phyloP scores from a whole-genome alignment of 2,329 filamentous ascomycete species.

The Xylariaceae sp. region DNA sequence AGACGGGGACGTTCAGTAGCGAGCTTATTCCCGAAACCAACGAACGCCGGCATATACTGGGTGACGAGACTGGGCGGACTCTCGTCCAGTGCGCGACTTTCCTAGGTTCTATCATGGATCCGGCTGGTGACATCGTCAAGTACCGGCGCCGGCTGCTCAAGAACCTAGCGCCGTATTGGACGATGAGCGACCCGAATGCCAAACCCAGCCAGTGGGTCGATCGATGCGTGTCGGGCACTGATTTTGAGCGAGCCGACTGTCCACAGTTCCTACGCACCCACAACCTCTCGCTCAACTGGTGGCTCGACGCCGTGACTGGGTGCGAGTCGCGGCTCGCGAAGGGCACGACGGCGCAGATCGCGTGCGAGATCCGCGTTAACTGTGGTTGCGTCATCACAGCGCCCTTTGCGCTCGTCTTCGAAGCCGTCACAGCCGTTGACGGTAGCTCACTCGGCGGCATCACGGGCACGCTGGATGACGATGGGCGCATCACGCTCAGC shows the following conservation, averaged over 20 bases:
- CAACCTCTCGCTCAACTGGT: conserved; percentile 25
- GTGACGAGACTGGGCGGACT: conserved; percentile 14
- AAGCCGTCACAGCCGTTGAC: conserved; percentile 19
- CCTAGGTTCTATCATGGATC: conserved; percentile 7
- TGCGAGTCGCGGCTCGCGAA: conserved; percentile 25
- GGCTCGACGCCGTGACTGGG: conserved; percentile 9
- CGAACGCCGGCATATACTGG: not conserved
- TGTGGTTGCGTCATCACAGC: conserved; percentile 26
- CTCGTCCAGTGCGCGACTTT: too few species aligned
- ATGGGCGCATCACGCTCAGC: conserved; percentile 20
- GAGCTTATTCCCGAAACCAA: not conserved
- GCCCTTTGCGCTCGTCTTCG: conserved; percentile 24
- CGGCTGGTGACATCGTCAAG: not conserved
- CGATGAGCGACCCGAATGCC: conserved; percentile 11
- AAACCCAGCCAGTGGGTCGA: conserved; percentile 8
- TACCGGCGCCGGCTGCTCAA: conserved; percentile 9
- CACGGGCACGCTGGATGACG: conserved; percentile 8
- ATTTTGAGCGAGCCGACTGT: conserved; percentile 16
- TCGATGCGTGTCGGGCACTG: conserved; percentile 20
- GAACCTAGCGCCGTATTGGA: conserved; percentile 12
- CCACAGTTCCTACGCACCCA: conserved; percentile 15
- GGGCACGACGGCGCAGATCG: conserved; percentile 21
- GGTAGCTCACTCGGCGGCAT: conserved; percentile 20
- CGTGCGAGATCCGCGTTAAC: conserved; percentile 22
- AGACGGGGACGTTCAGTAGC: conserved; percentile 8